These are phyloP conservation scores for Nannochloris sp. DNA, from an alignment of 139 green algal genomes.

Conservation along the genomic window DNA sequence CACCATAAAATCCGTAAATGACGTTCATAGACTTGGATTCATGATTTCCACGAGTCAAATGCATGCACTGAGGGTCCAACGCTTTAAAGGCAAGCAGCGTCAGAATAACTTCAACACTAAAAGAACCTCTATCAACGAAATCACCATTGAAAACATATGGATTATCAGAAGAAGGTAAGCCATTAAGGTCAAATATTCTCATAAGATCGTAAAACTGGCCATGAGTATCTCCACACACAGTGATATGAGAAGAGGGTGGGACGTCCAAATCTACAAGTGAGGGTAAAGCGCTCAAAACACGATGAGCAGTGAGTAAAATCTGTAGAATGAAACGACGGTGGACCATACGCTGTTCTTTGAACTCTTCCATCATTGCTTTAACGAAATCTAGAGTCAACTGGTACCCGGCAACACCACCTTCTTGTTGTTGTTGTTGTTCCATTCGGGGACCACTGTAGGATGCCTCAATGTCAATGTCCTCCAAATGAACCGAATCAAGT, in stretches of 20 bases:
- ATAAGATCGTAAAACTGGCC: constrained; percentile 93
- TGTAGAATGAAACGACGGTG: constrained; percentile 66
- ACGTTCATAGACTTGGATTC: constrained; percentile 94
- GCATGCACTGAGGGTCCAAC: constrained; percentile 66
- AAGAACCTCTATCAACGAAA: constrained; percentile 92
- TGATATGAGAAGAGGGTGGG: constrained; percentile 51
- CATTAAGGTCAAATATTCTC: constrained; percentile 95
- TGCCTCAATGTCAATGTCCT: constrained; percentile 70
- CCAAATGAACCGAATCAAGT: constrained; percentile 55
- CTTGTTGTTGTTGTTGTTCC: constrained; percentile 42
- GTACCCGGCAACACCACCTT: constrained; percentile 47
- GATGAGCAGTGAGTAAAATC: constrained; percentile 47
- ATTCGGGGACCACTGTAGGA: constrained; percentile 79
- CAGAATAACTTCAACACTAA: constrained; percentile 89
- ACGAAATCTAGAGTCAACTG: constrained; percentile 79
- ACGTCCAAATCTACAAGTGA: constrained; percentile 74
- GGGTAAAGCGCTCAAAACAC: constrained; percentile 46
- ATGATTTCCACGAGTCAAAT: constrained; percentile 92
- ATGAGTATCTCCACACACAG: constrained; percentile 87
- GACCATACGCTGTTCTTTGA: constrained; percentile 77
- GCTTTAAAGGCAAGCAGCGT: constrained; percentile 88
- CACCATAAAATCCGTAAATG: constrained; percentile 94
- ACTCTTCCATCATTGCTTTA: constrained; percentile 80
- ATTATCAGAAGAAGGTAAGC: constrained; percentile 72
- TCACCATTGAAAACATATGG: constrained; percentile 98